A percentile compares a stretch with the other conserved stretches of the same genome.
These are phyloP conservation scores for Pseudocercospora crystallina DNA, from an alignment of 2,329 filamentous ascomycete species.

Conservation along the genomic window DNA sequence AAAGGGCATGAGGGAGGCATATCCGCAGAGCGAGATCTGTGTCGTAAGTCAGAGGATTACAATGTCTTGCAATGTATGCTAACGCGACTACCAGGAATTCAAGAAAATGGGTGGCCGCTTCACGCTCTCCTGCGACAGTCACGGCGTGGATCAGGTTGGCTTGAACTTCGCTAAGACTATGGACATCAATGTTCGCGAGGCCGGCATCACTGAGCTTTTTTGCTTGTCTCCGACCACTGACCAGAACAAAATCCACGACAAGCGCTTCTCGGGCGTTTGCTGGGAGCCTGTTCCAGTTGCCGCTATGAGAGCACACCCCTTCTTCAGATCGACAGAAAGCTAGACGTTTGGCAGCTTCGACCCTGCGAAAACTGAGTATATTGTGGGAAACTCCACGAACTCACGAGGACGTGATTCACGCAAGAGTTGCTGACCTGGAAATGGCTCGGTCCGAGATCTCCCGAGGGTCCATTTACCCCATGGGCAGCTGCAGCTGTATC, in stretches of 20 bases:
- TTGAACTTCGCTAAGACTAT: conserved; percentile 64
- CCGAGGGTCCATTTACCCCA: too few species aligned
- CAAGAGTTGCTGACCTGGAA: background rate
- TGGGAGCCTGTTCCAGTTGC: conserved; percentile 24
- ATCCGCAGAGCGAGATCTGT: conserved; percentile 77
- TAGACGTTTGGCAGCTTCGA: too few species aligned
- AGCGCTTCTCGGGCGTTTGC: conserved; percentile 34
- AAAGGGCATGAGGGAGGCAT: conserved; percentile 88
- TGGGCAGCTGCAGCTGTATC: too few species aligned
- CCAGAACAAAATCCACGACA: conserved; percentile 28
- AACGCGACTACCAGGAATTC: conserved; percentile 58
- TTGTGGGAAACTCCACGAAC: too few species aligned
- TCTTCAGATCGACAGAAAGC: conserved; percentile 15
- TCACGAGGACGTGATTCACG: background rate
- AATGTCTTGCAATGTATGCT: background rate
- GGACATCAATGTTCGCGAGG: conserved; percentile 56
- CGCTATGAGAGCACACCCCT: conserved; percentile 24
- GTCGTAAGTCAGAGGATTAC: conserved; percentile 53
- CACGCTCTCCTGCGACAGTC: conserved; percentile 92
- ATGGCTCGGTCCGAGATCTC: too few species aligned
- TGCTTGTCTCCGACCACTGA: conserved; percentile 36
- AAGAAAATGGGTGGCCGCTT: conserved; percentile 73
- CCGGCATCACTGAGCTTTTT: conserved; percentile 62
- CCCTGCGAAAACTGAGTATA: background rate
- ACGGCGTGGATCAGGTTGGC: conserved; percentile 83